Base-by-base conservation (phyloP, 148 eudicot genomes). In the Fagopyrum tataricum region DNA sequence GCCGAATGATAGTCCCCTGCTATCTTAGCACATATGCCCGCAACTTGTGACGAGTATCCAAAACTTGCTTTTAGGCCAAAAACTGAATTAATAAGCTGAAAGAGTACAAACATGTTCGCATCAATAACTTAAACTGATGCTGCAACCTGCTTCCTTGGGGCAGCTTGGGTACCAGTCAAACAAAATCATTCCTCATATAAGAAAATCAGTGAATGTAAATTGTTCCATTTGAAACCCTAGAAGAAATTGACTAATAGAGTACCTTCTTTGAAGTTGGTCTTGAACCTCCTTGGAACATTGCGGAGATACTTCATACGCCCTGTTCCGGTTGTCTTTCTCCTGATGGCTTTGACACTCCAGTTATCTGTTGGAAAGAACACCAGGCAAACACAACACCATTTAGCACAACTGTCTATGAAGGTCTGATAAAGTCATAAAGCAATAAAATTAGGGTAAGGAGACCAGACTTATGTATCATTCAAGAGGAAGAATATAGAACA, bases 271-370 rank as follows among this genome's bases (percentile, higher is more conserved):
- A 86, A 86, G 53, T 80, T 79, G 47, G 81, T 81, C 87, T 84
- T 86, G 82, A 84, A 86, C 81, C 89, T 84, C 76, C 78, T 81
- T 4, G 89, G 85, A 48, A 86, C 85, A 75, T 84, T 72, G 18
- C 87, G 87, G 42, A 86, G 85, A 58, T 86, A 86, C 82, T 81
- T 84, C 87, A 86, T 86, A 0, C 87, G 83, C 8, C 89, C 89
- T 40, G 89, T 86, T 72, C 87, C 89, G 2, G 87, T 86, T 18
- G 87, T 84, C 84, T 86, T 86, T 71, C 89, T 82, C 79, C 86
- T 69, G 75, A 86, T 86, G 37, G 85, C 86, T 81, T 86, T 83
- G 67, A 69, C 80, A 78, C 89, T 83, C 87, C 89, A 86, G 82
- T 86, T 86, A 61, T 83, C 89, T 86, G 80, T 40, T 66, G 42